These are phyloP conservation scores for Acacia concinna DNA, from an alignment of 331 rosid genomes.

Conservation along the genomic window DNA sequence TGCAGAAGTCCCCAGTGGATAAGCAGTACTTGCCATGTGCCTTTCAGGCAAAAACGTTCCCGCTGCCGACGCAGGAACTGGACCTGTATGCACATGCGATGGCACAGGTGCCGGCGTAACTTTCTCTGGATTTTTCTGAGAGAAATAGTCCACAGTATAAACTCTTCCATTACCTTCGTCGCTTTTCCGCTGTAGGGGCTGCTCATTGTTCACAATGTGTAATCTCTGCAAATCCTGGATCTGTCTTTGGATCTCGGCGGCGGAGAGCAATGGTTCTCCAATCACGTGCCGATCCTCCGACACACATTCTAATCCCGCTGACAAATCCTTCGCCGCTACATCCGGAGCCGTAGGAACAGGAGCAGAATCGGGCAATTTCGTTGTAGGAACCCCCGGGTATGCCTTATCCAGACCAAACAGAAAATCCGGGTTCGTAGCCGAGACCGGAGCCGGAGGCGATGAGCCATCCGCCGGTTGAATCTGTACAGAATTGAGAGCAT, in stretches of 20 bases:
- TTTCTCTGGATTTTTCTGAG: slow-evolving; percentile 48
- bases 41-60: slow-evolving; percentile 48
- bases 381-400: slow-evolving; percentile 29
- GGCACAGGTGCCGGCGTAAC: slow-evolving; percentile 38
- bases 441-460: slow-evolving; percentile 37
- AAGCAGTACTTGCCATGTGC: slow-evolving; percentile 47
- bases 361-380: slow-evolving; percentile 39
- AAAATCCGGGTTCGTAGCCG: slow-evolving; percentile 60
- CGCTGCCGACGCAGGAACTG: slow-evolving; percentile 30
- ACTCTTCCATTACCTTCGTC: slow-evolving; percentile 45
- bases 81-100: slow-evolving; percentile 32
- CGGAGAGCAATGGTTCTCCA: slow-evolving; percentile 42
- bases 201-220: slow-evolving; percentile 52
- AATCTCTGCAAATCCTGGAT: slow-evolving; percentile 55
- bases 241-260: slow-evolving; percentile 53
- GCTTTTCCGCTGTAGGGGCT: slow-evolving; percentile 41
- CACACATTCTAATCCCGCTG: slow-evolving; percentile 47
- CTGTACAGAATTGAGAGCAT: slow-evolving; percentile 79
- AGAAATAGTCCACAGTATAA: slow-evolving; percentile 39
- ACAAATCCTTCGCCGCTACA: slow-evolving; percentile 34
- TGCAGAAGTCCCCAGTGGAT: slow-evolving; percentile 34
- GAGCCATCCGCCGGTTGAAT: slow-evolving; percentile 46
- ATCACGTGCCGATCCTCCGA: slow-evolving; percentile 51
- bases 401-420: slow-evolving; percentile 78
- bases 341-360: slow-evolving; percentile 39